Base-by-base conservation (phyloP, 2,329 filamentous ascomycete species). In the Xylaria multiplex region DNA sequence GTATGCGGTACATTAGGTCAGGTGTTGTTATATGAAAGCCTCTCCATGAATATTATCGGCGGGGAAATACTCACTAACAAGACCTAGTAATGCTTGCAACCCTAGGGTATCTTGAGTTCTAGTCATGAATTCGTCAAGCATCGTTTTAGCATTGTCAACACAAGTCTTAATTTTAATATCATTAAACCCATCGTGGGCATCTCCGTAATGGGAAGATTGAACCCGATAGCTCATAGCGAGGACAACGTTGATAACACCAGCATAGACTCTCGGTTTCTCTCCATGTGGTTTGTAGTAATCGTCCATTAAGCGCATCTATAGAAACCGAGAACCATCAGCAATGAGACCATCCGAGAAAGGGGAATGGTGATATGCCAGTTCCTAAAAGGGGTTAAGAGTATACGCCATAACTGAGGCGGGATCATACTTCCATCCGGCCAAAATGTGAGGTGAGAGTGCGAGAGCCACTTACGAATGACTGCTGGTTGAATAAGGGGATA, bases 161-260 rank as follows among this genome's bases (percentile, higher is more conserved):
- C 76, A 81, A 6, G 73, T 59, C 48, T 71, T 65, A 1, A 76
- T 67, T 37, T 70, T 73, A 16, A 24, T 43, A 53, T 72, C 69
- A 19, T 67, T 62, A 35, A 74, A 72, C 19, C 59, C 43, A 16
- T 40, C 7, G 13, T 59, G 16, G n/a, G 66, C 64, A 16, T 69
- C 61, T 1, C 71, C 68, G 0, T 69, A 57, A 2, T 74, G 68
- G 5, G 69, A 5, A 66, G 0, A 72, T 2, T 73, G 72, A 4
- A 71, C 61, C 8, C 77, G 74, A 46, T 78, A 77, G 1, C 77
- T 77, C 4, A 81, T 70, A 3, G 80, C 79, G 46, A 81, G 68
- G 27, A 80, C 78, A 37, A 79, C 75, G 9, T 81, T 79, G 19
- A 82, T 78, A 13, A 79, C 76, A 0, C 79, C 80, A 77, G 79